Base-by-base conservation (phyloP, 371 early-diverging fungal species). In the Apophysomyces elegans region DNA sequence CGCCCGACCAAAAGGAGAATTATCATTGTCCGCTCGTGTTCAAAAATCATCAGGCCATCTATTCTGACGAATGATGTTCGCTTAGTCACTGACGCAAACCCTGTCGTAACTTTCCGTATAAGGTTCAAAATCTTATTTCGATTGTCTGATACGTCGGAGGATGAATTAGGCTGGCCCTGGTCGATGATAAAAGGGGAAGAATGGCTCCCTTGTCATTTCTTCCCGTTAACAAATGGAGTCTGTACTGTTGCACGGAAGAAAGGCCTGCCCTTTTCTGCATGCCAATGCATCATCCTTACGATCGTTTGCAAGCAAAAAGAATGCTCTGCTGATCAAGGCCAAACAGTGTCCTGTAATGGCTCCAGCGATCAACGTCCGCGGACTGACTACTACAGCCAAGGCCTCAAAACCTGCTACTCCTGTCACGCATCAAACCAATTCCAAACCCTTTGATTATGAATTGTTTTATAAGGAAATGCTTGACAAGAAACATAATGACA, bases 401-500 rank as follows among this genome's bases (percentile, higher is more conserved):
- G 71, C 66, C 61, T 47, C 70, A 65, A 59, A 72, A 72, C 62
- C 70, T 37, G 64, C 75, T 14, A 66, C 76, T 59, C 65, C 73
- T 38, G 36, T 76, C 11, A 76, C 72, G 41, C 45, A 57, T 50
- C 54, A 50, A 21, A 50, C 54, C 16, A 50, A 50, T 21, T 16
- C 54, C 41, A 76, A 75, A 39, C 62, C 79, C 38, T 96, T 93
- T 69, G 90, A 95, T 75, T 96, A 96, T 72, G 95, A 96, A 74
- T 71, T 73, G 39, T 79, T 88, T 67, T 95, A 92, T 77, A 77
- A 84, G 63, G 69, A 68, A 12, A 88, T 93, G 84, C 71, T 96
- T 57, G 90, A 94, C 41, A 92, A 92, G 86, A 96, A 96, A 80
- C 93, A 93, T 74, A 78, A 86, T 66, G 96, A 96, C 88, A 90